phyloP scores from a whole-genome alignment of 371 early-diverging fungal species.

The Batrachochytrium dendrobatidis region DNA sequence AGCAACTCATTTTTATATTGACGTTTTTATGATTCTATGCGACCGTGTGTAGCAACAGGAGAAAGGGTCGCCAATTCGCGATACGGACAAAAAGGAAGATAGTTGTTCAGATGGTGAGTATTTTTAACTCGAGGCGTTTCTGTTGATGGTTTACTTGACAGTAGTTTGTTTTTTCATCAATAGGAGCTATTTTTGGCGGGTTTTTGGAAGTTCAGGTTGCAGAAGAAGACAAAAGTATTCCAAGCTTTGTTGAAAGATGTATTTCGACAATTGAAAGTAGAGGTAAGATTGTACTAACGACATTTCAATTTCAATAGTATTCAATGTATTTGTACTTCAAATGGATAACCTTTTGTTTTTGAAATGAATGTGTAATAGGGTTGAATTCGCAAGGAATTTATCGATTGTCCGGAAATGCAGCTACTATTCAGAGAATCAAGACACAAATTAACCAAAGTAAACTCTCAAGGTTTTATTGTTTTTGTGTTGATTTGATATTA shows the following conservation, averaged over 20 bases:
- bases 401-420: slow-evolving; percentile 69
- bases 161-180: neutral
- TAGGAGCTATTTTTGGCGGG: slow-evolving; percentile 60
- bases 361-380: slow-evolving; percentile 21
- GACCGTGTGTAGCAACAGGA: slow-evolving; percentile 1
- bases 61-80: neutral
- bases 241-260: slow-evolving; percentile 57
- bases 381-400: slow-evolving; percentile 69
- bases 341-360: neutral
- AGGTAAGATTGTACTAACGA: slow-evolving; percentile 25
- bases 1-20: neutral
- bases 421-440: slow-evolving; percentile 61
- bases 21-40: neutral
- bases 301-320: neutral
- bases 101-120: neutral
- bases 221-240: slow-evolving; percentile 43
- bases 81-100: neutral
- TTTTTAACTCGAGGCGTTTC: neutral
- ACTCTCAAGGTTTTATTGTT: slow-evolving; percentile 1
- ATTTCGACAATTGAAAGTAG: slow-evolving; percentile 59
- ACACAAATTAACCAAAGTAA: slow-evolving; percentile 50
- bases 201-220: slow-evolving; percentile 32
- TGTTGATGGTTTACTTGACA: slow-evolving; percentile 1
- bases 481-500: slow-evolving; percentile 11
- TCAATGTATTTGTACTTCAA: neutral